Conservation (phyloP, 495 filamentous ascomycete genomes). For the Penicillium tannophilum region DNA sequence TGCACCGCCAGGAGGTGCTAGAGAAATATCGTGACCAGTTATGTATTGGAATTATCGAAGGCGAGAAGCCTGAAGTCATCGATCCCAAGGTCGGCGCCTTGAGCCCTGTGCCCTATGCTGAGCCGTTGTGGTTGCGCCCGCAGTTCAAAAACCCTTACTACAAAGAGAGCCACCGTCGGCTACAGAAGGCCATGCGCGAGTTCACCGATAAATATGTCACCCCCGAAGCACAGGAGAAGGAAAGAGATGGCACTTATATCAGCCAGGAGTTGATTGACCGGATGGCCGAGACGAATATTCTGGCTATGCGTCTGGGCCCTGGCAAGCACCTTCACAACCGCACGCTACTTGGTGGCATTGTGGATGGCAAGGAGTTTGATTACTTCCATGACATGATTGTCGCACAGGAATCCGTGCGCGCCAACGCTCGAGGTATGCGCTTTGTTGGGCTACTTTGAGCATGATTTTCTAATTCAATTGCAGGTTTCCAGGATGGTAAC, state of each 20-base stretch:
- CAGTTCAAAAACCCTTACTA: slow-evolving; percentile 83
- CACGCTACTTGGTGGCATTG: slow-evolving; percentile 66
- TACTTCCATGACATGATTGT: slow-evolving; percentile 84
- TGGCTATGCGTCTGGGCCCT: slow-evolving; percentile 83
- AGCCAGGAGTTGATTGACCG: slow-evolving; percentile 75
- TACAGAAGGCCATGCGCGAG: slow-evolving; percentile 71
- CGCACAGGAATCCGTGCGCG: slow-evolving; percentile 70
- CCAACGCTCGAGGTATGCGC: slow-evolving; percentile 61
- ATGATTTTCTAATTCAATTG: slow-evolving; percentile 11
- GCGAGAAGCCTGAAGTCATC: slow-evolving; percentile 74
- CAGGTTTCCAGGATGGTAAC: slow-evolving; percentile 58
- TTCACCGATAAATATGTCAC: slow-evolving; percentile 72
- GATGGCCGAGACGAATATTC: slow-evolving; percentile 71
- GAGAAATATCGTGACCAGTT: slow-evolving; percentile 68
- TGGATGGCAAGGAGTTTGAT: slow-evolving; percentile 81
- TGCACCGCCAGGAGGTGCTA: slow-evolving; percentile 66
- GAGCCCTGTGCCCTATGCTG: slow-evolving; percentile 76
- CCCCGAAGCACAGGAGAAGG: slow-evolving; percentile 78
- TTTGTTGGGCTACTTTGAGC: not conserved
- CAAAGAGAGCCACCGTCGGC: slow-evolving; percentile 69
- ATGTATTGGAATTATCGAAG: slow-evolving; percentile 73
- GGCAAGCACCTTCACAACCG: slow-evolving; percentile 79
- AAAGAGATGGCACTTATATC: slow-evolving; percentile 73
- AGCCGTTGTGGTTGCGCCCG: slow-evolving; percentile 78
- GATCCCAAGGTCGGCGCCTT: slow-evolving; percentile 70